phyloP scores from a whole-genome alignment of 1,284 basidiomycete species.

The Pascua sp. region DNA sequence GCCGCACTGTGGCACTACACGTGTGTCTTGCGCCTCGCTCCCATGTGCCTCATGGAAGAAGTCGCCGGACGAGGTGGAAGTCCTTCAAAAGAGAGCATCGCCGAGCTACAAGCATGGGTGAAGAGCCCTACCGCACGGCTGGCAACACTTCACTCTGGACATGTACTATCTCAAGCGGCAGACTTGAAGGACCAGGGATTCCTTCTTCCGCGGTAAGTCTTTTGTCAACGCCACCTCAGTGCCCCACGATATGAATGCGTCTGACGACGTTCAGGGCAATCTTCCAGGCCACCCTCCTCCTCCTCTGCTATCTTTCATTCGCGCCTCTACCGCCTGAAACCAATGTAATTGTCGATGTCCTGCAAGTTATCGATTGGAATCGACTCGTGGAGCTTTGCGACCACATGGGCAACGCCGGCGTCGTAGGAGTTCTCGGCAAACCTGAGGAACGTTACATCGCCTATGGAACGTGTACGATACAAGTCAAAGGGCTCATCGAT shows the following conservation, averaged over 20 bases:
- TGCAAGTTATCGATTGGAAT: not conserved
- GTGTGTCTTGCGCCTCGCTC: slow-evolving; percentile 5
- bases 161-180: slow-evolving; percentile 2
- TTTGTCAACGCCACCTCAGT: too few relatives aligned
- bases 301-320: slow-evolving; percentile 5
- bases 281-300: slow-evolving; percentile 6
- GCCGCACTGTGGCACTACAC: slow-evolving; percentile 9
- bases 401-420: too few relatives aligned
- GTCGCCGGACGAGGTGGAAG: slow-evolving; percentile 4
- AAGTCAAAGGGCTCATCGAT: slow-evolving; percentile 4
- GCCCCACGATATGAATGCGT: too few relatives aligned
- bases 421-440: not conserved
- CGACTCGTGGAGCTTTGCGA: slow-evolving; percentile 3
- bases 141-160: slow-evolving; percentile 3
- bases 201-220: slow-evolving; percentile 6
- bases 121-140: slow-evolving; percentile 2
- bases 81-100: not conserved
- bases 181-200: slow-evolving; percentile 6
- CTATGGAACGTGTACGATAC: not conserved
- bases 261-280: slow-evolving; percentile 1
- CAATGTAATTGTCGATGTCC: slow-evolving; percentile 1
- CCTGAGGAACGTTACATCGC: slow-evolving; percentile 4
- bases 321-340: not conserved
- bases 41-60: slow-evolving; percentile 5
- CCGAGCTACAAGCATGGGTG: slow-evolving; percentile 1